Conservation (phyloP, 345 rosid genomes). For the Theobroma cacao region DNA sequence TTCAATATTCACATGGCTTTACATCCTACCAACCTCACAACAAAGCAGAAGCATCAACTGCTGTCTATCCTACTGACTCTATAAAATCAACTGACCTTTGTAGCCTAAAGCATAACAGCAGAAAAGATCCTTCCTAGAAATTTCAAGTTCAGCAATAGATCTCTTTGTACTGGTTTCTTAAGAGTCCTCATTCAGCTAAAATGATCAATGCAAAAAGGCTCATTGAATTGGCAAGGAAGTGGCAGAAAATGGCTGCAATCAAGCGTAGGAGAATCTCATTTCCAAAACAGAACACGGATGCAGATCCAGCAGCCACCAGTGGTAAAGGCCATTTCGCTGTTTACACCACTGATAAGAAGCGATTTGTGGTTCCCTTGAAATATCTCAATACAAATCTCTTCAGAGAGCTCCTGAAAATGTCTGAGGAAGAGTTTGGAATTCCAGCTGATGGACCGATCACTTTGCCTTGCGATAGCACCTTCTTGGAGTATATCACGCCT, state of each 20-base stretch:
- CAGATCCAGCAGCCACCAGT: conserved; percentile 1
- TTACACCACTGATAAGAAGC: neutral
- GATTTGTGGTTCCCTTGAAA: neutral
- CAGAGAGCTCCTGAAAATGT: conserved; percentile 12
- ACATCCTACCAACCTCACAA: neutral
- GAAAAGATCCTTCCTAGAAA: neutral
- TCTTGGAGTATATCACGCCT: conserved; percentile 24
- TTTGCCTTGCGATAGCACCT: conserved; percentile 27
- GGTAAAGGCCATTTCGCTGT: conserved; percentile 7
- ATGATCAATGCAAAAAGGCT: conserved; percentile 25
- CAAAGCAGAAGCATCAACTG: neutral
- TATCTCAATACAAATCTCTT: neutral
- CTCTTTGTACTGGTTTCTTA: neutral
- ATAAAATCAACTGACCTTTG: too few relatives aligned
- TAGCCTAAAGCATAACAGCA: neutral
- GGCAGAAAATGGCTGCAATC: conserved; percentile 19
- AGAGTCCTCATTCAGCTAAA: neutral
- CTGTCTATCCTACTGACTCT: neutral
- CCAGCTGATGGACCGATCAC: conserved; percentile 30
- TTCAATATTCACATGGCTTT: neutral
- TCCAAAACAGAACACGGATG: neutral
- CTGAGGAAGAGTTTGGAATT: conserved; percentile 13
- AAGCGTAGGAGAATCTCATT: conserved; percentile 15
- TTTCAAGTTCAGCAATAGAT: neutral
- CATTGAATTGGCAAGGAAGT: conserved; percentile 27